phyloP scores from a whole-genome alignment of 768 basidiomycete genomes.

The Mycena galericulata region DNA sequence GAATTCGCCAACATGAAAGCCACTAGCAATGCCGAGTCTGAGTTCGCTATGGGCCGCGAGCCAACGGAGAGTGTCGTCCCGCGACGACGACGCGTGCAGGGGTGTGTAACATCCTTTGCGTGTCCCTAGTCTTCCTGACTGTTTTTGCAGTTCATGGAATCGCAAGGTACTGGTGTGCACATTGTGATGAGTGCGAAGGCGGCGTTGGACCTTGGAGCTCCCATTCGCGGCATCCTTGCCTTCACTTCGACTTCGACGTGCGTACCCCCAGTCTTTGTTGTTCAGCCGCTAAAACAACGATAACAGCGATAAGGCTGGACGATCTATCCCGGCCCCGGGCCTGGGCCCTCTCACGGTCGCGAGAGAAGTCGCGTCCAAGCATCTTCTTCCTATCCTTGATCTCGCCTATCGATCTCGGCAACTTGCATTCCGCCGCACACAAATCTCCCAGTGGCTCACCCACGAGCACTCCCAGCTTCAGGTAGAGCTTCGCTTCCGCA shows the following conservation, averaged over 20 bases:
- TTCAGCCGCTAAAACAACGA: slow-evolving; percentile 15
- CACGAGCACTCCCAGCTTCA: slow-evolving; percentile 90
- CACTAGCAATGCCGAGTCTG: slow-evolving; percentile 95
- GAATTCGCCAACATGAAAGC: slow-evolving; percentile 99
- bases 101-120: slow-evolving; percentile 57
- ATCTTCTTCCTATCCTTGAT: slow-evolving; percentile 84
- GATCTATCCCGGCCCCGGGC: slow-evolving; percentile 97
- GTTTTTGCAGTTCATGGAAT: slow-evolving; percentile 86
- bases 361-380: slow-evolving; percentile 83
- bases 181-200: slow-evolving; percentile 98
- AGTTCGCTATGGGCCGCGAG: slow-evolving; percentile 99
- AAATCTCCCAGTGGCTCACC: slow-evolving; percentile 94
- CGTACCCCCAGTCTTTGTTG: slow-evolving; percentile 43
- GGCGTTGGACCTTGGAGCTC: slow-evolving; percentile 92
- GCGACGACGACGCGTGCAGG: slow-evolving; percentile 96
- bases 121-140: slow-evolving; percentile 11
- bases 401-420: slow-evolving; percentile 93
- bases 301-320: slow-evolving; percentile 95
- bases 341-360: slow-evolving; percentile 92
- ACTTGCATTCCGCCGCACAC: slow-evolving; percentile 93
- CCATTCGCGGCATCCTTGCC: slow-evolving; percentile 92
- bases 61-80: slow-evolving; percentile 98
- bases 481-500: slow-evolving; percentile 77
- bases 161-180: slow-evolving; percentile 96
- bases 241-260: slow-evolving; percentile 98